Evolutionary conservation across 768 basidiomycete genomes (phyloP), one percentile per base, ranked within the genome.

Genomic region (Phaffia australis): DNA sequence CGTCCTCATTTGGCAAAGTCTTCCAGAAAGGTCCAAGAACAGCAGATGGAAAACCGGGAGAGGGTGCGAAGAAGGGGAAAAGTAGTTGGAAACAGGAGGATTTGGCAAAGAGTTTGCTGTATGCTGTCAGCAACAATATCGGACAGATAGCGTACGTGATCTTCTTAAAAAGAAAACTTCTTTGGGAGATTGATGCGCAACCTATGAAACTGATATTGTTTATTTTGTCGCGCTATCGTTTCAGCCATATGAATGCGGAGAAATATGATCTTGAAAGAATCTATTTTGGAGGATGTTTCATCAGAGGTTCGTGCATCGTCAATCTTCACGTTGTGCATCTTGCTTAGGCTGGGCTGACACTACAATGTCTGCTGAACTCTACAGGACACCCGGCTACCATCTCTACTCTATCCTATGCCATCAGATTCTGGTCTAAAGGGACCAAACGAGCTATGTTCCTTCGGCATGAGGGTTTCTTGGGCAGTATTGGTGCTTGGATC

Each of bases 261-360:
- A 98, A 98, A 79, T 95, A 98, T 76, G 86, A 88, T 71, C 77
- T 99, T 68, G 89, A 95, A 72, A 84, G 89, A 74, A 98, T 99
- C 71, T 99, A 97, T 80, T 99, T 98, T 81, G 93, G 95, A 29
- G 95, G 95, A 2, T 97, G 89, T 77, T 99, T 97, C 79, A 99
- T 99, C 76, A 83, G 95, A 81, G 94, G 89, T 90, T 71, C 65
- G 84, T 76, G 49, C 23, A 14, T 52, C 57, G 29, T 51, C 42
- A 3, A 42, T 18, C 7, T 66, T 18, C 47, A 29, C 69, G 54
- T 68, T 42, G 7, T 29, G 30, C 30, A 9, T 55, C 21, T 23
- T 21, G 18, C 32, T 54, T 63, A 35, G 27, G 1, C 54, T 30
- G 15, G 11, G 51, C 46, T 57, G 19, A 1, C 32, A 25, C 42